Evolutionary conservation across 129 eudicot species (phyloP), one percentile per base, ranked within the genome.

Genomic region (Tagetes erecta): DNA sequence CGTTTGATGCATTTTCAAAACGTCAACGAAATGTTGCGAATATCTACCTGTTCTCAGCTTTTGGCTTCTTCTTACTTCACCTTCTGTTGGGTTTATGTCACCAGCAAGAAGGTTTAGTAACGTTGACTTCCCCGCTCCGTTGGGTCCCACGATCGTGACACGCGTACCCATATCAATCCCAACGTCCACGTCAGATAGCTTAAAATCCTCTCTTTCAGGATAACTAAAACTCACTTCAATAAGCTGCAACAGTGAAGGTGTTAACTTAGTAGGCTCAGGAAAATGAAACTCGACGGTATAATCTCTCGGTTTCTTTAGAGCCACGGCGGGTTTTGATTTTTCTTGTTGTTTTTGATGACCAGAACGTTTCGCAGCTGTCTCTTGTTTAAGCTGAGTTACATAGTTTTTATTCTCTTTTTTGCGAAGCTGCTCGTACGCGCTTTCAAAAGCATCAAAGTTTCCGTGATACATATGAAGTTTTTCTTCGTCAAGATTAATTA

Each of bases 31-130:
- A 62, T 62, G 67, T 5, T 62, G 67, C 37, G 67, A 62, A 12
- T 62, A 62, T 62, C 67, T 62, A 8, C 67, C 67, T 1, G 35
- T 62, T 36, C 67, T 36, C 67, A 62, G 13, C 67, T 62, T 62
- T 36, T 62, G 67, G 67, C 67, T 62, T 45, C 67, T 62, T 12
- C 45, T 62, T 62, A 62, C 67, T 62, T 62, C 67, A 62, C 67
- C 67, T 5, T 3, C 67, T 12, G 67, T 35, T 13, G 67, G 30
- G 31, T 12, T 62, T 6, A 62, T 35, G 45, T 62, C 67, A 62
- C 67, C 67, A 12, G 67, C 67, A 62, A 62, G 67, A 4, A 62
- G 67, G 45, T 62, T 62, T 37, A 62, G 37, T 62, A 62, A 36
- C 2, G 67, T 62, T 36, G 67, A 62, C 67, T 62, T 62, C 37